A percentile compares a stretch with the other conserved stretches of the same genome.
phyloP scores from a whole-genome alignment of 1,139 yeast genomes.

The Suzukiozyma palmioleophila region DNA sequence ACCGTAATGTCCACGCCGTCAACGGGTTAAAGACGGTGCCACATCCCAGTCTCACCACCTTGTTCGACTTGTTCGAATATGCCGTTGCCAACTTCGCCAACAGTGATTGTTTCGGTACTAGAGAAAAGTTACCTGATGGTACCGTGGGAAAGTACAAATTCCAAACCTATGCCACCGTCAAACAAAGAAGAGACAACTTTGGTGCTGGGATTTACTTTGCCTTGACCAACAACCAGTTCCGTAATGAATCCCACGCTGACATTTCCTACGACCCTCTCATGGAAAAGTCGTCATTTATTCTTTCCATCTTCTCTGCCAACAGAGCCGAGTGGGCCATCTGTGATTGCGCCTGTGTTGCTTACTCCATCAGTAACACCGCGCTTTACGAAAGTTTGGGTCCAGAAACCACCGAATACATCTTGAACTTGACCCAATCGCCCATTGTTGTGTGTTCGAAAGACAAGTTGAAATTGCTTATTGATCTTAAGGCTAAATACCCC shows the following conservation, averaged over 20 bases:
- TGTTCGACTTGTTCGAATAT: constrained; percentile 44
- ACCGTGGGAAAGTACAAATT: constrained; percentile 45
- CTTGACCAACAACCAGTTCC: constrained; percentile 41
- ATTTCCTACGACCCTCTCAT: constrained; percentile 15
- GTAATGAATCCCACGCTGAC: constrained; percentile 23
- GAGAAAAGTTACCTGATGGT: constrained; percentile 34
- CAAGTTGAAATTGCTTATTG: constrained; percentile 23
- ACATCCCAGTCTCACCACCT: constrained; percentile 50
- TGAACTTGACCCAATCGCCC: constrained; percentile 32
- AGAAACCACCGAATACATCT: constrained; percentile 30
- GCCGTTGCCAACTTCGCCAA: constrained; percentile 33
- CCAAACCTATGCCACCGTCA: constrained; percentile 40
- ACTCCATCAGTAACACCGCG: constrained; percentile 35
- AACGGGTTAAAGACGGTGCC: constrained; percentile 36
- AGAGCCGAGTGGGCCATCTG: constrained; percentile 36
- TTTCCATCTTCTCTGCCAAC: constrained; percentile 33
- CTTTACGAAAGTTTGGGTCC: constrained; percentile 40
- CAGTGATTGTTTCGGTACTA: constrained; percentile 47
- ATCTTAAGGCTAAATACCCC: constrained; percentile 24
- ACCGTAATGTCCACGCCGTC: constrained; percentile 13
- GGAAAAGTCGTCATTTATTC: constrained; percentile 22
- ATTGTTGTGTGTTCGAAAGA: constrained; percentile 32
- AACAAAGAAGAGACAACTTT: constrained; percentile 41
- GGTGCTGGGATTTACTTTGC: constrained; percentile 64
- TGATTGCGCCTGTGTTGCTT: constrained; percentile 34